A percentile compares a stretch with the other conserved stretches of the same genome.
phyloP scores from a whole-genome alignment of 352 stramenopile species.

The Pythium pyrilobum region DNA sequence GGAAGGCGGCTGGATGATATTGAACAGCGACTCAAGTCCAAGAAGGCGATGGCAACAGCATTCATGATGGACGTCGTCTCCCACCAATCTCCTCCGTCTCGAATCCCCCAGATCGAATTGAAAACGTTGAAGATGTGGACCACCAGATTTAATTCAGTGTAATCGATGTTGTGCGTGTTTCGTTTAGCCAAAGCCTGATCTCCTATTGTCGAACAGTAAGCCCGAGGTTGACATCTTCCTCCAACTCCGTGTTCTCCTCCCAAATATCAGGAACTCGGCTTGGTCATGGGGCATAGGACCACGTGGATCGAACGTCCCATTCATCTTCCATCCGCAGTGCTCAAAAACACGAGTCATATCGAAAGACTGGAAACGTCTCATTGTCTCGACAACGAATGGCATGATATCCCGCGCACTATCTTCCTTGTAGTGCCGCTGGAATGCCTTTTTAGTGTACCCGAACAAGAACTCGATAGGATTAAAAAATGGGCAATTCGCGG shows the following conservation, averaged over 20 bases:
- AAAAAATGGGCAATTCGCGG: slow-evolving; percentile 23
- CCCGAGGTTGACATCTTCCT: background rate
- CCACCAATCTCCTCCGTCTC: background rate
- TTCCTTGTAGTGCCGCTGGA: slow-evolving; percentile 10
- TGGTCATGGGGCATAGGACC: slow-evolving; percentile 2
- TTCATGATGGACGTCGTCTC: no score
- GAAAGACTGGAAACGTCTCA: slow-evolving; percentile 4
- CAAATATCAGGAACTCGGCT: background rate
- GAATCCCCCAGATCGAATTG: slow-evolving; percentile 5
- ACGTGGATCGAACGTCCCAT: slow-evolving; percentile 5
- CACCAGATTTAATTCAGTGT: slow-evolving; percentile 6
- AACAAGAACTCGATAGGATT: slow-evolving; percentile 25
- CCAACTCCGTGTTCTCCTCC: background rate
- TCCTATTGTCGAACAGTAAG: background rate
- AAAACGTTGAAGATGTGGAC: slow-evolving; percentile 16
- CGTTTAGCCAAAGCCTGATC: background rate
- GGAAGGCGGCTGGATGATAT: no score
- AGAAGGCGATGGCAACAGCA: background rate
- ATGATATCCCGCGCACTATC: slow-evolving; percentile 1
- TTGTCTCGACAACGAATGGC: slow-evolving; percentile 3
- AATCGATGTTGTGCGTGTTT: no score
- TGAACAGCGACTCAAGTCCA: no score
- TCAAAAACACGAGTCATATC: background rate
- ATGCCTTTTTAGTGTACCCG: background rate
- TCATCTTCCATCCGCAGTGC: slow-evolving; percentile 11